Evolutionary conservation across 768 basidiomycete genomes (phyloP).

Genomic region (Mycena capillaripes): DNA sequence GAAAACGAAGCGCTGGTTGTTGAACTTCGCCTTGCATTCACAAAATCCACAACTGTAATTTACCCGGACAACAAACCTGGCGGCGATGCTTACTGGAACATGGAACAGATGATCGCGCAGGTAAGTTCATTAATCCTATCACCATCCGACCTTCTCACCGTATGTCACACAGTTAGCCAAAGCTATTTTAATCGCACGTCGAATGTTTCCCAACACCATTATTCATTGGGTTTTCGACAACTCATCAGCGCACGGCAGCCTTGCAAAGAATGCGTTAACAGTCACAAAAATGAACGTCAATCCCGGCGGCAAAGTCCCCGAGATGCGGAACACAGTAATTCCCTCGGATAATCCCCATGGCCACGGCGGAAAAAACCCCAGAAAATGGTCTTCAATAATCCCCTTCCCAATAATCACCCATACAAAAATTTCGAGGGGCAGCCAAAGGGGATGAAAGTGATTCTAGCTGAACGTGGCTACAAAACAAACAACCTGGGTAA

Average conservation of each 20-base stretch:
- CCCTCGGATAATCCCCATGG: conserved; percentile 30
- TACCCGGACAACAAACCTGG: background rate
- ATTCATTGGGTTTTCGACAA: conserved; percentile 38
- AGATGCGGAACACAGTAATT: conserved; percentile 37
- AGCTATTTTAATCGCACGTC: background rate
- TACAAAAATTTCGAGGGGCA: conserved; percentile 30
- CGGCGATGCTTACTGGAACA: conserved; percentile 9
- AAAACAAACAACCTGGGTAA: background rate
- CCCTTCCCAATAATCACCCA: conserved; percentile 28
- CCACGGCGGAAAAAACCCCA: conserved; percentile 15
- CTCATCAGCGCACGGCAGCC: conserved; percentile 32
- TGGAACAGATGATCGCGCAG: conserved; percentile 2
- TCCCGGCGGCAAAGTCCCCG: conserved; percentile 35
- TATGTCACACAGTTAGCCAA: background rate
- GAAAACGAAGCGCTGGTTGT: background rate
- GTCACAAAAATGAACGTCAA: conserved; percentile 37
- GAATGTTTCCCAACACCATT: background rate
- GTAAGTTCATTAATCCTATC: background rate
- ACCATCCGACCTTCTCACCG: background rate
- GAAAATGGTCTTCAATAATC: conserved; percentile 13
- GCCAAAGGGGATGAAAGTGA: conserved; percentile 35
- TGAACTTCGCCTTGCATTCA: background rate
- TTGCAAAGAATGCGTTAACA: conserved; percentile 28
- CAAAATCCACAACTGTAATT: background rate
- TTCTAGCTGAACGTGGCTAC: conserved; percentile 37